Evolutionary conservation across 2,329 filamentous ascomycete genomes (phyloP), one percentile per base, ranked within the genome.

Genomic region (Albophoma yamanashiensis): DNA sequence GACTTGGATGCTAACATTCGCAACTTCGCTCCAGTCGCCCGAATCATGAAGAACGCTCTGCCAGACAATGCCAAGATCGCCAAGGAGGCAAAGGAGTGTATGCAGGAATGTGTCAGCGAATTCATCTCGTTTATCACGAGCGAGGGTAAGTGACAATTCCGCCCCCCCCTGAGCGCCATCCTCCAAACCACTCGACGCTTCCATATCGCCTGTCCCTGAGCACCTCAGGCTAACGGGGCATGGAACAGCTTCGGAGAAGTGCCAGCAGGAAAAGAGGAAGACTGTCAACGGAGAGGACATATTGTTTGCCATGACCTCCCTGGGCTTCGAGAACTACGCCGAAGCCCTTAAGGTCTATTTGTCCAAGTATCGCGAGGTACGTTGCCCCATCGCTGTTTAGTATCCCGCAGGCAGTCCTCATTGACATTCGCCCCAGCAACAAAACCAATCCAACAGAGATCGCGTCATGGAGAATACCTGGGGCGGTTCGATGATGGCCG

Each of bases 41-140:
- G 94, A 60, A 97, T 99, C 75, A 99, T 99, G 94, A 99, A 99
- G 77, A 89, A 92, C 69, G 94, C 94, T 8, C 82, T 99, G 56
- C 94, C 94, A 58, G 94, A 99, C 66, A 99, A 99, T 72, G 94
- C 94, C 67, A 99, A 99, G 78, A 99, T 99, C 63, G 92, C 92
- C 62, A 99, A 99, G 74, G 94, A 99, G 74, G 94, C 94, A 60
- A 99, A 99, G 76, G 94, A 99, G 74, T 99, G 94, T 78, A 97
- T 99, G 94, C 94, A 99, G 76, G 94, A 99, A 76, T 99, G 94
- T 72, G 94, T 99, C 61, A 97, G 92, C 86, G 94, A 99, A 78
- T 99, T 99, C 76, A 99, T 99, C 79, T 96, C 91, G 8, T 99
- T 99, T 81, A 97, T 99, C 73, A 99, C 94, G 42, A 97, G 93